These are phyloP conservation scores for Cytospora chrysosperma DNA, from an alignment of 2,329 filamentous ascomycete genomes.

Conservation along the genomic window DNA sequence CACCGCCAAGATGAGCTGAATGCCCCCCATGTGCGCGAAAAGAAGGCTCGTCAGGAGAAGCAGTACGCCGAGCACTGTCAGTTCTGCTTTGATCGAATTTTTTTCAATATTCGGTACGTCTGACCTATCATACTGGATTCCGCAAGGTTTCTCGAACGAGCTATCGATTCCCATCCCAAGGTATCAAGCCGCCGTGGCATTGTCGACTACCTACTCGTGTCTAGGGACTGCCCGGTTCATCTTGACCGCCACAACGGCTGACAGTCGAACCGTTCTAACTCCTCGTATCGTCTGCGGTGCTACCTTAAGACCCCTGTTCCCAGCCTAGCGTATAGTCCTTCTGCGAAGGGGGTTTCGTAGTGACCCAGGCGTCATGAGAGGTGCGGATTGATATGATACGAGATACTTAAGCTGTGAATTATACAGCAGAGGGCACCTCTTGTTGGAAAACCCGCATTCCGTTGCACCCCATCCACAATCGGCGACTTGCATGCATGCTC, in stretches of 20 bases:
- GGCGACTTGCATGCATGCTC: background rate
- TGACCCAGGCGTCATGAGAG: background rate
- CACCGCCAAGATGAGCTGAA: conserved; percentile 14
- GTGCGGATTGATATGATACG: background rate
- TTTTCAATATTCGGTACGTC: background rate
- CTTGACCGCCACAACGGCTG: conserved; percentile 7
- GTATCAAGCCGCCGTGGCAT: background rate
- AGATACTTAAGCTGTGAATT: background rate
- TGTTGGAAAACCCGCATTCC: background rate
- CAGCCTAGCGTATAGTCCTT: background rate
- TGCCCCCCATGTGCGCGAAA: background rate
- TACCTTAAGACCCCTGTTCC: conserved; percentile 14
- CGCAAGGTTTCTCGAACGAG: background rate
- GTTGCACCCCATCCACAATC: background rate
- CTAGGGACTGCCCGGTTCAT: background rate
- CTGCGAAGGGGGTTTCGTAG: conserved; percentile 6
- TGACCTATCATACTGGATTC: background rate
- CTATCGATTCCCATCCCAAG: background rate
- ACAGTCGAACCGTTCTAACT: background rate
- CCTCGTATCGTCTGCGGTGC: conserved; percentile 22
- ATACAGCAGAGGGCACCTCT: background rate
- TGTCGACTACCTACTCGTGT: background rate
- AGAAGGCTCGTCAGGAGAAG: background rate
- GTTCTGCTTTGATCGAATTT: background rate
- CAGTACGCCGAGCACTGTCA: background rate